Evolutionary conservation across 1,284 basidiomycete species (phyloP).

Genomic region (Moniliophthora roreri): DNA sequence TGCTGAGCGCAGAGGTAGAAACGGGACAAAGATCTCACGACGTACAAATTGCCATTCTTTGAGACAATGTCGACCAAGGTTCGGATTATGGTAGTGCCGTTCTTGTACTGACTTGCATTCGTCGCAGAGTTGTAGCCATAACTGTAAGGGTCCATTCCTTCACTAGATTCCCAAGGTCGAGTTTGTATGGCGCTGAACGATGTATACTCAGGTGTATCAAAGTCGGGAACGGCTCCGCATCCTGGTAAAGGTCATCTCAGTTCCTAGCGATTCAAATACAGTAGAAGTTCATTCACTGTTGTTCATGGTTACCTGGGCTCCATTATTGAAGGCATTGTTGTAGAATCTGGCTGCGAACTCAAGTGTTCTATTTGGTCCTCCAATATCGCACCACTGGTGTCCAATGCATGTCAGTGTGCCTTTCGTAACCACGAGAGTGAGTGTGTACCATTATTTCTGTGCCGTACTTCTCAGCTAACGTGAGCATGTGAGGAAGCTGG

Average conservation of each 20-base stretch:
- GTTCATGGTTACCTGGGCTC: conserved; percentile 56
- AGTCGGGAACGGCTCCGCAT: conserved; percentile 46
- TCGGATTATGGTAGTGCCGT: conserved; percentile 46
- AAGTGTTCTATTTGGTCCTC: conserved; percentile 49
- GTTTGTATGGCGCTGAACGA: conserved; percentile 49
- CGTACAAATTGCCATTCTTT: conserved; percentile 56
- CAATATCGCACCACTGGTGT: conserved; percentile 66
- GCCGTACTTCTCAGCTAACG: conserved; percentile 48
- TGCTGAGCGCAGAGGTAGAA: no score
- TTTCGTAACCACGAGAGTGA: no score
- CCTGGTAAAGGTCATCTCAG: conserved; percentile 23
- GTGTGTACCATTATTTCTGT: conserved; percentile 59
- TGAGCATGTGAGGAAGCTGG: conserved; percentile 56
- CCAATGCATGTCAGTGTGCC: no score
- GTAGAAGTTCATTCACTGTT: conserved; percentile 35
- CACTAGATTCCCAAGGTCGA: conserved; percentile 55
- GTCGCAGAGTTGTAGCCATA: conserved; percentile 46
- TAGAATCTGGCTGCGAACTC: conserved; percentile 54
- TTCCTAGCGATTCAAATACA: neutral
- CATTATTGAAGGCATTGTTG: conserved; percentile 43
- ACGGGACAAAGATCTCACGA: no score
- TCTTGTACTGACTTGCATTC: conserved; percentile 45
- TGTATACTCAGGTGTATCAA: conserved; percentile 59
- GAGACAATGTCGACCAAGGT: conserved; percentile 54
- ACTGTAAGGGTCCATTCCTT: conserved; percentile 49